Evolutionary conservation across 305 asterid species (phyloP), one percentile per base, ranked within the genome.

Genomic region (Nicotiana rustica): DNA sequence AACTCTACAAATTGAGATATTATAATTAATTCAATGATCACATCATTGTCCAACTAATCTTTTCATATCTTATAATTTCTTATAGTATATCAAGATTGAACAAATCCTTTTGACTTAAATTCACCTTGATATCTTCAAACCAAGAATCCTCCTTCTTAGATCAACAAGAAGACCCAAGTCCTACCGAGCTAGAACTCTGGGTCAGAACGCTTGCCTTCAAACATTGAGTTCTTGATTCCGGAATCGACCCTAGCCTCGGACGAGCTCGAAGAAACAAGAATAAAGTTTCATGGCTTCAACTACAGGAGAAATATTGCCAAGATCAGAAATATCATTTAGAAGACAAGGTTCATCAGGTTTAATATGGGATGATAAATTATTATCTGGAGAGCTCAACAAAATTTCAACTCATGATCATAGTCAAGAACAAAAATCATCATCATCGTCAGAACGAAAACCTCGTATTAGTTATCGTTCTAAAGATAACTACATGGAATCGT

Each of bases 261-360:
- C 25, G 25, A 25, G 25, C 25, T 25, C 25, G 25, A 25, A 25
- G 25, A 25, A 25, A 33, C 6, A 61, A 76, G 49, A 44, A 85
- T 86, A 91, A 19, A 73, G 44, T 73, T 7, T 3, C 21, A 73
- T 73, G 79, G 79, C 9, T 49, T 83, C 78, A 14, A 84, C 85
- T 44, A 5, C 10, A 47, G 79, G 64, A 6, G 79, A 73, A 73
- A 47, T 73, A 18, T 83, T 91, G 52, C 91, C 82, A 84, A 91
- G 92, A 66, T 89, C 91, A 6, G 90, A 88, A 78, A 82, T 82
- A 60, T 88, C 94, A 19, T 91, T 91, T 56, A 84, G 94, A 87
- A 87, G 94, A 56, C 88, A 84, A 80, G 94, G 94, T 36, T 91
- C 94, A 13, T 91, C 92, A 62, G 94, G 92, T 9, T 69, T 88